These are phyloP conservation scores for Saprolegnia diclina DNA, from an alignment of 352 stramenopile genomes.

Conservation along the genomic window DNA sequence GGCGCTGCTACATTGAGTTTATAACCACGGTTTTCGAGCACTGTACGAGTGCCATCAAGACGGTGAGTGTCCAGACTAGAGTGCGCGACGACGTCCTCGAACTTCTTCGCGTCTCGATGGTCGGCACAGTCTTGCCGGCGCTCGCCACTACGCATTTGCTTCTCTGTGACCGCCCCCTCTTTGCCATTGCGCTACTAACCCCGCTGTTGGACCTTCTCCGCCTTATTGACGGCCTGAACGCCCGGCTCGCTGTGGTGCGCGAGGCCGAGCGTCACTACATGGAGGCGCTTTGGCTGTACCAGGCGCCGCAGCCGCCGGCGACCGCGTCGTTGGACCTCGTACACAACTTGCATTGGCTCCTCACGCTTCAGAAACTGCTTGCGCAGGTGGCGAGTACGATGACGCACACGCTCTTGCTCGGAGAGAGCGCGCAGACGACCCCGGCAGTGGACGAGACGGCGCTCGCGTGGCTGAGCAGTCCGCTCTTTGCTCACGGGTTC, in stretches of 20 bases:
- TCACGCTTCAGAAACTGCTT: slow-evolving; percentile 58
- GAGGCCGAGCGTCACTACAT: slow-evolving; percentile 34
- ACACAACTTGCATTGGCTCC: slow-evolving; percentile 45
- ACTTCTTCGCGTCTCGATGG: slow-evolving; percentile 39
- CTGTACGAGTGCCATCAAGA: slow-evolving; percentile 24
- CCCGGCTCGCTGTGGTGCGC: slow-evolving; percentile 19
- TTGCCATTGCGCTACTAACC: slow-evolving; percentile 45
- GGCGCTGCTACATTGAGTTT: slow-evolving; percentile 51
- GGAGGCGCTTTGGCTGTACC: slow-evolving; percentile 31
- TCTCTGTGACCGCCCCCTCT: slow-evolving; percentile 50
- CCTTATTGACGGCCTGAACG: slow-evolving; percentile 49
- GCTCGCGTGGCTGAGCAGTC: not conserved
- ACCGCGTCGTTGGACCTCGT: slow-evolving; percentile 24
- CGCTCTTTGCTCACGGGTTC: not conserved
- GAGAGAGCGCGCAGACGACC: slow-evolving; percentile 29
- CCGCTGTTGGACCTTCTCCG: slow-evolving; percentile 40
- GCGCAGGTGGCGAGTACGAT: slow-evolving; percentile 49
- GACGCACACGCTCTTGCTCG: slow-evolving; percentile 44
- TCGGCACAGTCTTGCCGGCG: slow-evolving; percentile 49
- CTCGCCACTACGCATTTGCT: slow-evolving; percentile 50
- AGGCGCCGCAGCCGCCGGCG: not conserved
- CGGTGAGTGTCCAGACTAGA: slow-evolving; percentile 28
- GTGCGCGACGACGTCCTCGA: slow-evolving; percentile 27
- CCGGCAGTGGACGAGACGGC: not conserved
- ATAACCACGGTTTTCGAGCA: slow-evolving; percentile 28